phyloP scores from a whole-genome alignment of 148 eudicot genomes.

The Fagopyrum tataricum region DNA sequence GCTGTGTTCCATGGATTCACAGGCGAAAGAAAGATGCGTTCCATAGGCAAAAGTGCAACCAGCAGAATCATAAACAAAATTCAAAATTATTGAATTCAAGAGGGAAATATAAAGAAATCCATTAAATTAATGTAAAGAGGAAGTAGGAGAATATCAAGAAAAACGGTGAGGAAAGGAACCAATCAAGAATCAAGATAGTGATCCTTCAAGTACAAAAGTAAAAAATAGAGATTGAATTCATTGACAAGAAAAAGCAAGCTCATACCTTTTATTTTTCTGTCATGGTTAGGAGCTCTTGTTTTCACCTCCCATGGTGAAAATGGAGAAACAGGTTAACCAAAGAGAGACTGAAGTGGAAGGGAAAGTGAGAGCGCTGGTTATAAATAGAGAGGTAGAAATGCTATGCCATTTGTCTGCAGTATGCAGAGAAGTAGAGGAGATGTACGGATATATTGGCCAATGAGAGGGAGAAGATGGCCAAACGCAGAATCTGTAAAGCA shows the following conservation, averaged over 20 bases:
- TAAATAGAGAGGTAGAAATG: conserved; percentile 7
- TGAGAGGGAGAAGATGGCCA: conserved; percentile 12
- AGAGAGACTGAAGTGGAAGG: conserved; percentile 1
- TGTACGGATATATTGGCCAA: neutral
- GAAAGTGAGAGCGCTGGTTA: neutral
- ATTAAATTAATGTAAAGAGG: neutral
- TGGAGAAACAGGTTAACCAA: neutral
- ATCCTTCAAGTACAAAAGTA: conserved; percentile 9
- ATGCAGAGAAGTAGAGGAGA: neutral
- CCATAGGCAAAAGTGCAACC: neutral
- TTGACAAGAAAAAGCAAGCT: conserved; percentile 3
- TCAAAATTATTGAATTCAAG: neutral
- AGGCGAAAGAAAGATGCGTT: neutral
- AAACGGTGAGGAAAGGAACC: neutral
- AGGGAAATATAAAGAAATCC: neutral
- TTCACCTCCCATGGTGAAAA: conserved; percentile 2
- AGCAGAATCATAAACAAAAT: neutral
- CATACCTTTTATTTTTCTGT: neutral
- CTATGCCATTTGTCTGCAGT: neutral
- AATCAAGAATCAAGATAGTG: neutral
- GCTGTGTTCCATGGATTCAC: neutral
- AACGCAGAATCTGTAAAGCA: conserved; percentile 8
- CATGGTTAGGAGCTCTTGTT: neutral
- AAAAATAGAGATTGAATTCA: conserved; percentile 4
- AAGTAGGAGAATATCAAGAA: neutral